Percentiles rank a stretch among this genome's conserved stretches.
These are phyloP conservation scores for Solanum chilense DNA, from an alignment of 257 asterid species.

Conservation along the genomic window DNA sequence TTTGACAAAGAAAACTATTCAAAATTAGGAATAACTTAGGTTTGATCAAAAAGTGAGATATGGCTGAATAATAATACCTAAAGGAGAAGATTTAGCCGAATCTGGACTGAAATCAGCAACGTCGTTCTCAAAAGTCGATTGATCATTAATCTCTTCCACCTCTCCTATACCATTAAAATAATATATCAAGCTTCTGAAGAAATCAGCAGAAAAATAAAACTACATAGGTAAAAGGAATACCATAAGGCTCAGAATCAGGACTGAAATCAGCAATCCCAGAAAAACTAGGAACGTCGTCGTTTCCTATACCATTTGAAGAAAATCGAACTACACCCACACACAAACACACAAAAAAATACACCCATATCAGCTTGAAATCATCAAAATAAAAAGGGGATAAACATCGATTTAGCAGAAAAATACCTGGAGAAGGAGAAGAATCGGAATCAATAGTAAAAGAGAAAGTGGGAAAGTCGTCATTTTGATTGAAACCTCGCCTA, in stretches of 20 bases:
- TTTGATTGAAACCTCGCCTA: conserved; percentile 9
- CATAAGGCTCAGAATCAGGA: conserved; percentile 1
- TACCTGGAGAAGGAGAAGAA: conserved; percentile 13
- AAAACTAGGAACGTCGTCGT: conserved; percentile 19
- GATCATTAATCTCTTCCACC: background rate
- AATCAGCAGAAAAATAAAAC: background rate
- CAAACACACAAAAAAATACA: background rate
- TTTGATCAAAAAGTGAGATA: background rate
- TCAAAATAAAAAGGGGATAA: background rate
- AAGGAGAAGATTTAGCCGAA: conserved; percentile 12
- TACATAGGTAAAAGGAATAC: background rate
- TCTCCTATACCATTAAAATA: background rate
- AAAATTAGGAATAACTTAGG: conserved; percentile 13
- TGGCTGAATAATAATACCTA: background rate
- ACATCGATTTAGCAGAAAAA: background rate
- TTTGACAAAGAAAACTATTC: background rate
- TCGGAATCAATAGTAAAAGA: conserved; percentile 28
- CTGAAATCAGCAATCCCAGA: background rate
- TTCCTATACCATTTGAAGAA: background rate
- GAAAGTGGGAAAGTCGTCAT: conserved; percentile 22
- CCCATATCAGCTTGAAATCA: background rate
- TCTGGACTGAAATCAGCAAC: background rate
- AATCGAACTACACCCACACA: background rate
- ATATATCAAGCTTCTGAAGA: background rate
- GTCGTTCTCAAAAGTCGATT: background rate